These are phyloP conservation scores for Kandelia obovata DNA, from an alignment of 345 rosid species.

Conservation along the genomic window DNA sequence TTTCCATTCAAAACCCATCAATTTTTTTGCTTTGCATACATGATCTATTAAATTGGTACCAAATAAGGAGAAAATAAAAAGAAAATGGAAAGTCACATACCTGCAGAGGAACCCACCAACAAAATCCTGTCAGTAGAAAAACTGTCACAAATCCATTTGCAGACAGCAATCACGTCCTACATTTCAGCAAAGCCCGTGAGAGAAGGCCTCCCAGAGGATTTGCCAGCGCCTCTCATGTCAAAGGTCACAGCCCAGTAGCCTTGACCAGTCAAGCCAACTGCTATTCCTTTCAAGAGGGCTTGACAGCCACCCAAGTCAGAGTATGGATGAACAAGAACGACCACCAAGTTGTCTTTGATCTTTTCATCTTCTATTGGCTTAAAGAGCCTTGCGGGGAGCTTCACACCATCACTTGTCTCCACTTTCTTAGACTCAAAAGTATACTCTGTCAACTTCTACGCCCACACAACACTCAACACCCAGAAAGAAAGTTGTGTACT, in stretches of 20 bases:
- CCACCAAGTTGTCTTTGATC: not conserved
- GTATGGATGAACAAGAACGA: conserved; percentile 26
- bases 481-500: not conserved
- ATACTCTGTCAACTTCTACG: conserved; percentile 36
- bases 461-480: not conserved
- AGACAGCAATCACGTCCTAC: conserved; percentile 19
- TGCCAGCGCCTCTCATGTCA: conserved; percentile 29
- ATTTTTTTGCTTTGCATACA: not conserved
- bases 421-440: conserved; percentile 22
- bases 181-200: conserved; percentile 21
- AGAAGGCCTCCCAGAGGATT: conserved; percentile 18
- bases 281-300: conserved; percentile 19
- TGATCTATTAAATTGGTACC: not conserved
- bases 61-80: not conserved
- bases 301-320: conserved; percentile 21
- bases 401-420: conserved; percentile 34
- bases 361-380: conserved; percentile 23
- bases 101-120: conserved; percentile 20
- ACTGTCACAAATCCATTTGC: conserved; percentile 16
- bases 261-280: conserved; percentile 11
- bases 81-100: not conserved
- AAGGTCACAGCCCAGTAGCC: conserved; percentile 20
- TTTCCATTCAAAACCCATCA: not conserved
- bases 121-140: conserved; percentile 1
- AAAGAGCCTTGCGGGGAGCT: conserved; percentile 19